Evolutionary conservation across 805 yeast species (phyloP).

Genomic region (Kluyveromyces starmeri): DNA sequence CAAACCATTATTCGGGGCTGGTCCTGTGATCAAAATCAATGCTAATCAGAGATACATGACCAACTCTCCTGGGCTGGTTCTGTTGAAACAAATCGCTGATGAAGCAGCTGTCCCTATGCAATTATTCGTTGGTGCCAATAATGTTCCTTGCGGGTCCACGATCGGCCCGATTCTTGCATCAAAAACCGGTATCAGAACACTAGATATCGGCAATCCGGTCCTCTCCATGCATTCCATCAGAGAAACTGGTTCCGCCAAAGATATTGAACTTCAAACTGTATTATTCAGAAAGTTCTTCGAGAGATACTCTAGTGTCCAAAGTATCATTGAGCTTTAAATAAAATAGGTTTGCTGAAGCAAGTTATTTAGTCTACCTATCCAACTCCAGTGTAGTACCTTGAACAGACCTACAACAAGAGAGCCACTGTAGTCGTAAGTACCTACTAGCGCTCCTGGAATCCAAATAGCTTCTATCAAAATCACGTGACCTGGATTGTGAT

Average conservation of each 20-base stretch:
- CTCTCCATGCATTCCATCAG: constrained; percentile 89
- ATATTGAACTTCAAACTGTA: constrained; percentile 51
- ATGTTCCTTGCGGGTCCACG: constrained; percentile 91
- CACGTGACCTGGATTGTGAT: no score
- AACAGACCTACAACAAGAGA: no score
- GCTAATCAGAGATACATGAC: constrained; percentile 96
- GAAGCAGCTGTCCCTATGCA: constrained; percentile 72
- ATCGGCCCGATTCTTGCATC: constrained; percentile 92
- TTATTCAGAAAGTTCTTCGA: constrained; percentile 59
- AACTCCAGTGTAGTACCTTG: no score
- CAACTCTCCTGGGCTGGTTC: constrained; percentile 79
- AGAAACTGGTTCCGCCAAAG: constrained; percentile 81
- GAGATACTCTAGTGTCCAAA: constrained; percentile 34
- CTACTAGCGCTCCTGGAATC: no score
- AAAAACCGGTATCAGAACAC: constrained; percentile 74
- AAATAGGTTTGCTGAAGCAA: no score
- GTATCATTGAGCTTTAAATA: constrained; percentile 7
- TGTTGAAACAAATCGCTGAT: constrained; percentile 65
- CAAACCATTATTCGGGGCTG: constrained; percentile 72
- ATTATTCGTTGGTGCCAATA: constrained; percentile 86
- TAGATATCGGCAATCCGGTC: constrained; percentile 89
- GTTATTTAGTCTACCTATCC: no score
- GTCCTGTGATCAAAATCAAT: constrained; percentile 88
- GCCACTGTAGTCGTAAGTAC: no score
- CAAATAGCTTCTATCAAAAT: no score